Conservation (phyloP, 2,329 filamentous ascomycete species). For the Venturia asperata region DNA sequence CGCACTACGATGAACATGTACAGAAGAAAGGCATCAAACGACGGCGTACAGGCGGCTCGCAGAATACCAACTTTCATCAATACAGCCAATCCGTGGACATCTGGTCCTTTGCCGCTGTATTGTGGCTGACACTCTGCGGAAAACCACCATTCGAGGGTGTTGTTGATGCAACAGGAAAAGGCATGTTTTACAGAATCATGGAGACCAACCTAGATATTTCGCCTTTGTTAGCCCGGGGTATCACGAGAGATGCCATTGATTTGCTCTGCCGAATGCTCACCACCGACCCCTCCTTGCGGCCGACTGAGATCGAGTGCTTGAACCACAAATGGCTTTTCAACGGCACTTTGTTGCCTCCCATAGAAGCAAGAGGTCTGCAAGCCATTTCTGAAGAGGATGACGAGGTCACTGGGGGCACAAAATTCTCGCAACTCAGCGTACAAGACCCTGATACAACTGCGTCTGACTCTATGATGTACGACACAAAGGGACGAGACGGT, state of each 20-base stretch:
- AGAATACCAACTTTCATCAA: conserved; percentile 43
- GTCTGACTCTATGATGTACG: conserved; percentile 29
- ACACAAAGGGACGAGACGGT: conserved; percentile 22
- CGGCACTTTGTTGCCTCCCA: conserved; percentile 35
- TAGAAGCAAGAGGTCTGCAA: conserved; percentile 28
- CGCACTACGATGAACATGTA: conserved; percentile 59
- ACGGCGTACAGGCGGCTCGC: conserved; percentile 43
- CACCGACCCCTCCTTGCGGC: conserved; percentile 68
- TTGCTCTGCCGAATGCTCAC: conserved; percentile 75
- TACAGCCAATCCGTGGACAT: conserved; percentile 93
- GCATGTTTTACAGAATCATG: conserved; percentile 83
- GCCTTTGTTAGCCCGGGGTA: conserved; percentile 50
- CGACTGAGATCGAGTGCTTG: conserved; percentile 64
- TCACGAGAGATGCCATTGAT: conserved; percentile 63
- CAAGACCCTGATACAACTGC: conserved; percentile 29
- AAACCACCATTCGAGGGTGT: conserved; percentile 75
- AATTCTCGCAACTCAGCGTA: conserved; percentile 55
- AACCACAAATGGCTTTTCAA: conserved; percentile 66
- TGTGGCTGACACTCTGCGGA: conserved; percentile 78
- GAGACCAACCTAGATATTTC: conserved; percentile 60
- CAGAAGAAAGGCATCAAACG: conserved; percentile 55
- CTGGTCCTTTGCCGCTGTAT: conserved; percentile 89
- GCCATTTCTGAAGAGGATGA: conserved; percentile 50
- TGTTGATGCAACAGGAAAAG: conserved; percentile 66
- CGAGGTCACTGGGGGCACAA: conserved; percentile 33